Evolutionary conservation across 2,329 filamentous ascomycete species (phyloP), one percentile per base, ranked within the genome.

Genomic region (Penicillium crustosum): DNA sequence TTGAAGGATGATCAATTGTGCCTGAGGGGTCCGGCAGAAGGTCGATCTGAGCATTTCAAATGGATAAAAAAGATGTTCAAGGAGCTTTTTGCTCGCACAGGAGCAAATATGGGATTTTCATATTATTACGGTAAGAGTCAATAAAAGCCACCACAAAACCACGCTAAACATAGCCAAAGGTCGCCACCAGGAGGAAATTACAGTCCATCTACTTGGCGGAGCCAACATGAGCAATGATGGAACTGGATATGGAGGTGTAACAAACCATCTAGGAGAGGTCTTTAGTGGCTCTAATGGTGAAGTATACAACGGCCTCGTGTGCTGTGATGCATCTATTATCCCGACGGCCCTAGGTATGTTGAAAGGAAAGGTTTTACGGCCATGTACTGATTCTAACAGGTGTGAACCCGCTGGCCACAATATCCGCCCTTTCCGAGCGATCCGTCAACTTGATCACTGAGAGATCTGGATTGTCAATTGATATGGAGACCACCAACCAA

Each of bases 321-420:
- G 87, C 31, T 83, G 82, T 0, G 87, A 90, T 66, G 86, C 77
- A 9, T 79, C 86, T 3, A 73, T 85, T 0, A 81, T 90, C 17
- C 87, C 87, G 0, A 81, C 82, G 8, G 82, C 87, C 0, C 75
- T 89, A 2, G 76, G 86, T 15, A 23, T 36, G 57, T 47, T 8
- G 13, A 33, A 17, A 27, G 12, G n/a, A 15, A 13, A 36, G 13
- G 17, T 29, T 15, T 23, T 23, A 29, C 27, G 17, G 29, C 19
- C 13, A 45, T n/a, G 31, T 48, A 15, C 39, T 44, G 6, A 53
- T 36, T 48, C 42, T 55, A 10, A 21, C 19, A 55, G 60, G 62
- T 2, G 84, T 86, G 3, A 90, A 90, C 65, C 87, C 87, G 0
- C 81, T 88, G 52, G 87, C 87, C 1, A 90, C 87, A 1, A 89